A percentile compares a stretch with the other conserved stretches of the same genome.
These are phyloP conservation scores for Spinacia oleracea DNA, from an alignment of 179 eudicot genomes.

Conservation along the genomic window DNA sequence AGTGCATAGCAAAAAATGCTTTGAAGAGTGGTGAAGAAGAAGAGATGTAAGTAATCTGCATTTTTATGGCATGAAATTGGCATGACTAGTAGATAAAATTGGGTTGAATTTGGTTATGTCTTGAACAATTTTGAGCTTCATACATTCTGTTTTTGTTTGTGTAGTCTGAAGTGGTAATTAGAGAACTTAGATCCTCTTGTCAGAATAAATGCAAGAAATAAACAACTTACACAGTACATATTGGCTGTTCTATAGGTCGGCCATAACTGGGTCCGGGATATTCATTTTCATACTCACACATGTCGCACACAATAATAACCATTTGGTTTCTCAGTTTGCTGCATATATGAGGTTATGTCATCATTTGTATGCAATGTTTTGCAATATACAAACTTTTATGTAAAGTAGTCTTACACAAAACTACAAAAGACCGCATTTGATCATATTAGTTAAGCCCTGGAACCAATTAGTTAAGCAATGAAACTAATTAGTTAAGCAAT, in stretches of 20 bases:
- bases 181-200: background rate
- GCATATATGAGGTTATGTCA: background rate
- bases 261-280: background rate
- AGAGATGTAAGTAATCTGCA: slow-evolving; percentile 59
- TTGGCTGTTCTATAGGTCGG: background rate
- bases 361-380: background rate
- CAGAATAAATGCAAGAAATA: background rate
- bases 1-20: slow-evolving; percentile 68
- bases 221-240: too few relatives aligned
- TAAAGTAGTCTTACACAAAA: too few relatives aligned
- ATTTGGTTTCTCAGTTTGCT: background rate
- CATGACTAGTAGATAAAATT: background rate
- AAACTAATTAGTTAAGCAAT: too few relatives aligned
- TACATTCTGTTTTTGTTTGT: background rate
- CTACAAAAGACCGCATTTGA: too few relatives aligned
- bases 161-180: background rate
- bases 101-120: background rate
- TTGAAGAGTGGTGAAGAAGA: slow-evolving; percentile 66
- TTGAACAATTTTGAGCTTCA: background rate
- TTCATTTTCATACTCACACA: background rate
- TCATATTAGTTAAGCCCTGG: too few relatives aligned
- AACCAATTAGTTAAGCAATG: too few relatives aligned
- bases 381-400: background rate
- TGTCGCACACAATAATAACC: background rate
- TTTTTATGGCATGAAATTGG: background rate